These are phyloP conservation scores for Neonothopanus nambi DNA, from an alignment of 1,284 basidiomycete species.

Conservation along the genomic window DNA sequence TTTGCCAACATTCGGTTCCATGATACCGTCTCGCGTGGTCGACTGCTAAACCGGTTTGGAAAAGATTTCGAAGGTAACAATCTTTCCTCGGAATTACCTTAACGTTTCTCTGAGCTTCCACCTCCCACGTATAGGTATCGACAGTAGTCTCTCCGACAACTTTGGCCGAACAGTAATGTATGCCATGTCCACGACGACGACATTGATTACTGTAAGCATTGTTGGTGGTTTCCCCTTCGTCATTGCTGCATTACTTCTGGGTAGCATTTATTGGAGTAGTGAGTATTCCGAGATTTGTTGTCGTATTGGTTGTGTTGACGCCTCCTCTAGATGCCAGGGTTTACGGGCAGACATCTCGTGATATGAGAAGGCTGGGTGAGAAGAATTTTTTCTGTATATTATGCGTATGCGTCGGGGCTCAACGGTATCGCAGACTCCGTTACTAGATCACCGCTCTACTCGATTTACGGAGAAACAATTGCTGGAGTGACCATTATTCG, in stretches of 20 bases:
- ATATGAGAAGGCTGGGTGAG: constrained; percentile 83
- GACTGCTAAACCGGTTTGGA: constrained; percentile 86
- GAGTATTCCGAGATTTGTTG: constrained; percentile 22
- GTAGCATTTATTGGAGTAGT: constrained; percentile 72
- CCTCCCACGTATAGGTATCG: too few relatives aligned
- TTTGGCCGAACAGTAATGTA: constrained; percentile 78
- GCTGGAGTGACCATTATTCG: constrained; percentile 84
- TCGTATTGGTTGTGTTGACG: not conserved
- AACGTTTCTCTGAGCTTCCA: not conserved
- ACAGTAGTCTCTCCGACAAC: constrained; percentile 84
- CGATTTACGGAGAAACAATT: constrained; percentile 90
- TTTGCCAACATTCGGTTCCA: constrained; percentile 94
- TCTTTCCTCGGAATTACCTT: not conserved
- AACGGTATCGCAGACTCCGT: constrained; percentile 64
- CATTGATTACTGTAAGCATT: constrained; percentile 74
- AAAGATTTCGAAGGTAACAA: constrained; percentile 88
- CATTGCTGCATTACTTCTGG: constrained; percentile 58
- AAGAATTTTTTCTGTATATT: not conserved
- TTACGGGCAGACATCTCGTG: constrained; percentile 85
- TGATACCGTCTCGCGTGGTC: constrained; percentile 87
- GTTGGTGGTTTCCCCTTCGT: constrained; percentile 83
- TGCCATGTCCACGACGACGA: constrained; percentile 57
- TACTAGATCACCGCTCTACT: constrained; percentile 89
- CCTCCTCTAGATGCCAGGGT: constrained; percentile 51
- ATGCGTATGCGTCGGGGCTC: not conserved